A percentile compares a stretch with the other conserved stretches of the same genome.
Evolutionary conservation across 805 yeast species (phyloP).

Genomic region (Ogataea angusta): DNA sequence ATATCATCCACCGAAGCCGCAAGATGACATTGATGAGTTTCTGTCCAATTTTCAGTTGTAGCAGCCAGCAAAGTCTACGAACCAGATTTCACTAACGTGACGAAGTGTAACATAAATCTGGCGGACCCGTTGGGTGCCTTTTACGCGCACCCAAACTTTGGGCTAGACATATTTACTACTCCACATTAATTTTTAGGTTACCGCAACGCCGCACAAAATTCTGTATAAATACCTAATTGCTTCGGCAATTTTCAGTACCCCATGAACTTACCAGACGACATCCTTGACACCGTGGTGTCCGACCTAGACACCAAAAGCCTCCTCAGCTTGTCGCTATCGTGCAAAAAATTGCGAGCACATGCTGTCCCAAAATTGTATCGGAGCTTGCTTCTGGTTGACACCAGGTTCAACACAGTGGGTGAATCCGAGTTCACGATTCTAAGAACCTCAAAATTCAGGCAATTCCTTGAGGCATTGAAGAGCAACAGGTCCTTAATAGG

Average conservation of each 20-base stretch:
- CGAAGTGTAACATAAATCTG: no score
- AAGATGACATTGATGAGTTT: no score
- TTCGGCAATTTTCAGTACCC: neutral
- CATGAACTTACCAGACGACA: constrained; percentile 10
- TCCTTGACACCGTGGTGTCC: constrained; percentile 10
- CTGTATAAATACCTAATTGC: constrained; percentile 1
- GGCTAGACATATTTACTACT: neutral
- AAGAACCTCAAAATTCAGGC: constrained; percentile 1
- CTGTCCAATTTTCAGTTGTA: no score
- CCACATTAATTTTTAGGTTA: neutral
- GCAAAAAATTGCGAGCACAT: constrained; percentile 6
- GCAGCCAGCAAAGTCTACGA: no score
- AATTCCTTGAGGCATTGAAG: constrained; percentile 7
- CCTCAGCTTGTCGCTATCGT: constrained; percentile 11
- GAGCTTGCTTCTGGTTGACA: constrained; percentile 15
- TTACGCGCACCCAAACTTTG: neutral
- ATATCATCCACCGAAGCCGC: no score
- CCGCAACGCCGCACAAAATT: constrained; percentile 8
- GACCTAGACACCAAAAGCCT: constrained; percentile 4
- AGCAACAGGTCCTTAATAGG: constrained; percentile 2
- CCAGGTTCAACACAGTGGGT: constrained; percentile 5
- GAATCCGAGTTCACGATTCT: constrained; percentile 6
- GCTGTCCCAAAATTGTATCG: constrained; percentile 13
- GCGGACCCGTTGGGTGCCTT: no score
- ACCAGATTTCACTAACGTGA: no score